A percentile compares a stretch with the other conserved stretches of the same genome.
phyloP scores from a whole-genome alignment of 1,139 yeast species.

The Kluyveromyces sp. region DNA sequence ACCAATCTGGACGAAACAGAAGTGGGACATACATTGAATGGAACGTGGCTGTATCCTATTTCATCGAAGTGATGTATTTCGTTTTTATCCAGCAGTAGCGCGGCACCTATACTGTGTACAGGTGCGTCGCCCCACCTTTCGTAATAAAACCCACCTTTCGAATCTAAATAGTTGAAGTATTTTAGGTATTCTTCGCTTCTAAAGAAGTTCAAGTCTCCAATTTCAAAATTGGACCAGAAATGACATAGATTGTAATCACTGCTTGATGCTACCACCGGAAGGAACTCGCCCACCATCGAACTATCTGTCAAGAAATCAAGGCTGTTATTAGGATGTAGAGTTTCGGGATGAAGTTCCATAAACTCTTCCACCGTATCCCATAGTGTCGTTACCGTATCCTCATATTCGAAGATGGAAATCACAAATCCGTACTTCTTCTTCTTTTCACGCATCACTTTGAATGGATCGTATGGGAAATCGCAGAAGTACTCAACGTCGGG shows the following conservation, averaged over 20 bases:
- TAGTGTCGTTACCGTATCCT: conserved; percentile 74
- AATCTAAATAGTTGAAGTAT: conserved; percentile 64
- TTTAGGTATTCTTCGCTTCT: conserved; percentile 60
- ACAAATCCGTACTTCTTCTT: conserved; percentile 82
- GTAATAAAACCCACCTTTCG: conserved; percentile 78
- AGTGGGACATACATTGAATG: conserved; percentile 76
- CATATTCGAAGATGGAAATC: conserved; percentile 67
- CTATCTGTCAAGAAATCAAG: conserved; percentile 62
- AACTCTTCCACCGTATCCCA: conserved; percentile 72
- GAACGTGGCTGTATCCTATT: conserved; percentile 78
- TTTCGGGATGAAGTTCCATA: conserved; percentile 50
- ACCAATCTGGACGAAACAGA: conserved; percentile 41
- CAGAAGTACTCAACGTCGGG: conserved; percentile 84
- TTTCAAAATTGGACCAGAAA: conserved; percentile 93
- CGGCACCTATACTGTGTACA: conserved; percentile 74
- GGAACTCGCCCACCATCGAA: conserved; percentile 31
- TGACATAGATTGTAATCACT: conserved; percentile 76
- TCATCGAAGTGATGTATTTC: conserved; percentile 86
- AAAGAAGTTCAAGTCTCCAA: conserved; percentile 73
- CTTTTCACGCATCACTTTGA: conserved; percentile 62
- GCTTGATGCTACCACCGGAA: conserved; percentile 31
- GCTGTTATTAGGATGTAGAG: conserved; percentile 57
- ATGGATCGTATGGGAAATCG: conserved; percentile 79
- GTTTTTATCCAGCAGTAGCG: conserved; percentile 55
- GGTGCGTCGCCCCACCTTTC: conserved; percentile 99